Evolutionary conservation across 2,329 filamentous ascomycete genomes (phyloP), one percentile per base, ranked within the genome.

Genomic region (Tetracladium maxilliforme): DNA sequence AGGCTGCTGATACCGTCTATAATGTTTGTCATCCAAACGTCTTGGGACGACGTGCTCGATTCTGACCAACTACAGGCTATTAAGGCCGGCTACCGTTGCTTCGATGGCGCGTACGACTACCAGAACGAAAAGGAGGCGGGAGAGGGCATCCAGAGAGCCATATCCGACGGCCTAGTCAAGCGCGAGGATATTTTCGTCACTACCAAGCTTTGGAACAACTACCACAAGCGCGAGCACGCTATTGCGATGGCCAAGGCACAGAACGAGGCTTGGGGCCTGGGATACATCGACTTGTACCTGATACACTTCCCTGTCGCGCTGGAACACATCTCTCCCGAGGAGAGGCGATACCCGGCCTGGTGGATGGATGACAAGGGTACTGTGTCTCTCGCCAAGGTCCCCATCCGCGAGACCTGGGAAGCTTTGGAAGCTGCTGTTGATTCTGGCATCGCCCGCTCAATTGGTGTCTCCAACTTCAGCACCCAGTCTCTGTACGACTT

Each of bases 161-260:
- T 66, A 37, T 42, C 43, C 6, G 58, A 72, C 32, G 66, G 66
- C 16, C 61, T 73, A 23, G 59, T 80, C 8, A 70, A 73, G 30
- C 61, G 73, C 23, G 53, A 67, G 21, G 58, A 78, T 28, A 51
- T 79, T 33, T 79, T 77, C 48, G 56, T 79, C 35, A 72, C 67
- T 3, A 71, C 68, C 8, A 79, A 78, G 45, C 51, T 77, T 18
- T 76, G 70, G 70, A 74, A 72, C 49, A 71, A 69, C 45, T 59
- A 51, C 38, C 68, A 74, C 41, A 57, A 64, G 1, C n/a, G n/a
- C n/a, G 60, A 72, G 38, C 67, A 72, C 38, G 75, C 79, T 10
- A 54, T 64, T 30, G 51, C 61, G 34, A 72, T 71, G 33, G 61
- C 71, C 23, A 57, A 64, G 33, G 58, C 65, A 20, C 71, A 71